Conservation (phyloP, 768 basidiomycete genomes). For the Suillus sp. region DNA sequence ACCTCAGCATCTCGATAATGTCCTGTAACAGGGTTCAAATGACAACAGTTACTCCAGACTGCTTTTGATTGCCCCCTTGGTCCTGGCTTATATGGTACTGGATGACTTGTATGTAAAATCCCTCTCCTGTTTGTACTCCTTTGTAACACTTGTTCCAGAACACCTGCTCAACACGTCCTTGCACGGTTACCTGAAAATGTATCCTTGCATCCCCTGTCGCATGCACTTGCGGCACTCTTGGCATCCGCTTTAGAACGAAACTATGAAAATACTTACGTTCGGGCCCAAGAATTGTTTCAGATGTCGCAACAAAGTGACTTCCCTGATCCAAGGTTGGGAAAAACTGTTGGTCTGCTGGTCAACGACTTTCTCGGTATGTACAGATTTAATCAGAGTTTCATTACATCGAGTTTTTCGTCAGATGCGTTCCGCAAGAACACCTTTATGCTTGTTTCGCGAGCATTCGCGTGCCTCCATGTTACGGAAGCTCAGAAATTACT, state of each 20-base stretch:
- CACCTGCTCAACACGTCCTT: constrained; percentile 61
- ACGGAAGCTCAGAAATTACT: constrained; percentile 59
- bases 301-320: constrained; percentile 47
- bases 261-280: constrained; percentile 56
- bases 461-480: constrained; percentile 64
- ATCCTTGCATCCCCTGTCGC: constrained; percentile 44
- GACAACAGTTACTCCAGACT: constrained; percentile 48
- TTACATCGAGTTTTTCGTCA: constrained; percentile 27
- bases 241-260: constrained; percentile 55
- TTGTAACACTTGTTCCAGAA: constrained; percentile 38
- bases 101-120: constrained; percentile 57
- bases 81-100: constrained; percentile 63
- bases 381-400: constrained; percentile 1
- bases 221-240: constrained; percentile 48
- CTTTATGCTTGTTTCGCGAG: constrained; percentile 55
- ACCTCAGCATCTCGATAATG: constrained; percentile 10
- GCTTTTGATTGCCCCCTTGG: constrained; percentile 58
- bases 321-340: constrained; percentile 46
- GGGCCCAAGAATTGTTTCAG: constrained; percentile 44
- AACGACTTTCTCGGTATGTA: constrained; percentile 54
- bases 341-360: constrained; percentile 47
- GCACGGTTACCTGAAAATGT: constrained; percentile 55
- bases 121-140: neutral
- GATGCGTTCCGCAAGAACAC: constrained; percentile 62
- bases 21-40: constrained; percentile 34